Base-by-base conservation (phyloP, 495 filamentous ascomycete species). In the Aspergillus diversus region DNA sequence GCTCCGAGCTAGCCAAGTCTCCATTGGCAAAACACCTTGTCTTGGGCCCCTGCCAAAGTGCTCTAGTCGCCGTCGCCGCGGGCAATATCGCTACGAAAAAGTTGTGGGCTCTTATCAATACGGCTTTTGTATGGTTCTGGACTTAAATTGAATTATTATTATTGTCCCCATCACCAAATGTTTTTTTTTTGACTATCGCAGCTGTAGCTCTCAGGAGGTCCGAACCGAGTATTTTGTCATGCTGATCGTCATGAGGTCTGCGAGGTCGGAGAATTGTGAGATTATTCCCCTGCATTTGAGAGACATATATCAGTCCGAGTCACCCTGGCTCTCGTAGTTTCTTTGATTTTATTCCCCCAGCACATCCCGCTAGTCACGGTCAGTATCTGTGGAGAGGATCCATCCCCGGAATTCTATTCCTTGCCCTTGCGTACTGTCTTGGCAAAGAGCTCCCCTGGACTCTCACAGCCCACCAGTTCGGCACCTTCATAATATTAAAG, bases 51-150 rank as follows among this genome's bases (percentile, higher is more conserved):
- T 43, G 11, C 39, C 39, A 43, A 13, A 15, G 39, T 4, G 11
- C 39, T 43, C 5, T 27, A 43, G 39, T 15, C n/a, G 11, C 39
- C 39, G 37, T 43, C 39, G 39, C 39, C 39, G 39, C 39, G 39
- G 39, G 11, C 39, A 43, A 43, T 13, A 13, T 15, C 39, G 11
- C 7, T 51, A 63, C 60, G 53, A 63, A 57, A 57, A 55, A 4
- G n/a, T 63, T 42, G 33, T 42, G 39, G 8, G 39, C 12, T 35
- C 60, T 63, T 63, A 63, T 63, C 60, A 63, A 55, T n/a, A 42
- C 52, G 42, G 3, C 7, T 11, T 42, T 0, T 49, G 33, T 27
- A 31, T 35, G 53, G 33, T 16, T 50, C 31, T n/a, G 49, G 17
- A 27, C 42, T 12, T 5, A 35, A 5, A 55, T 47, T 61, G 33